A percentile compares a stretch with the other conserved stretches of the same genome.
These are phyloP conservation scores for Truncatella angustata DNA, from an alignment of 2,329 filamentous ascomycete species.

Conservation along the genomic window DNA sequence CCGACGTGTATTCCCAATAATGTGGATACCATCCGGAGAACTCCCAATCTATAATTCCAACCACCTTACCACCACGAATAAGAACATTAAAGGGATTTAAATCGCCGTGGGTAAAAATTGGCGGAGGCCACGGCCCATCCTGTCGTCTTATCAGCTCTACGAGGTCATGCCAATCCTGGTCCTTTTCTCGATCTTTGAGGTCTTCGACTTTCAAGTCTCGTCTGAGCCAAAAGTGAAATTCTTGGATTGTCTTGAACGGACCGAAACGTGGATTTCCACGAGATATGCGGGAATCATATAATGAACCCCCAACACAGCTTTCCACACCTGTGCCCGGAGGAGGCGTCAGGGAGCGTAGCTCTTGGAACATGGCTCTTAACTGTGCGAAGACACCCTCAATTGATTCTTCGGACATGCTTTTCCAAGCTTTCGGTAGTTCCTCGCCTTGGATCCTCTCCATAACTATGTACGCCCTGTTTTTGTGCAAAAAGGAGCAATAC, in stretches of 20 bases:
- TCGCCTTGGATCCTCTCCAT: conserved; percentile 37
- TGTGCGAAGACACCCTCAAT: background rate
- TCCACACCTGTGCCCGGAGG: background rate
- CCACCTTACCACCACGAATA: conserved; percentile 35
- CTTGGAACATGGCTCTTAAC: background rate
- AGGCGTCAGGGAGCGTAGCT: background rate
- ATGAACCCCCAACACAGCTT: background rate
- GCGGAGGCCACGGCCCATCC: conserved; percentile 24
- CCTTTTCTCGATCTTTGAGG: background rate
- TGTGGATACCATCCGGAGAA: conserved; percentile 30
- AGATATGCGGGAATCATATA: background rate
- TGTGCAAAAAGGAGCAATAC: conserved; percentile 39
- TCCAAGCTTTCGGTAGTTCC: conserved; percentile 15
- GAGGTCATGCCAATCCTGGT: conserved; percentile 16
- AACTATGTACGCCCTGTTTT: conserved; percentile 40
- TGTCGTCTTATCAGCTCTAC: conserved; percentile 34
- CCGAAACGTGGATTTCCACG: background rate
- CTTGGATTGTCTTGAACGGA: conserved; percentile 3
- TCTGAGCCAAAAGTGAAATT: conserved; percentile 9
- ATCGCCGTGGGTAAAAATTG: conserved; percentile 42
- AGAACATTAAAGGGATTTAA: conserved; percentile 44
- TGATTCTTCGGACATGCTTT: background rate
- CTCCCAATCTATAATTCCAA: conserved; percentile 41
- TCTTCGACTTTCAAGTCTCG: background rate
- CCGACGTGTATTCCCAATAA: conserved; percentile 31